A percentile compares a stretch with the other conserved stretches of the same genome.
Evolutionary conservation across 768 basidiomycete genomes (phyloP).

Genomic region (Trametes cinnabarina): DNA sequence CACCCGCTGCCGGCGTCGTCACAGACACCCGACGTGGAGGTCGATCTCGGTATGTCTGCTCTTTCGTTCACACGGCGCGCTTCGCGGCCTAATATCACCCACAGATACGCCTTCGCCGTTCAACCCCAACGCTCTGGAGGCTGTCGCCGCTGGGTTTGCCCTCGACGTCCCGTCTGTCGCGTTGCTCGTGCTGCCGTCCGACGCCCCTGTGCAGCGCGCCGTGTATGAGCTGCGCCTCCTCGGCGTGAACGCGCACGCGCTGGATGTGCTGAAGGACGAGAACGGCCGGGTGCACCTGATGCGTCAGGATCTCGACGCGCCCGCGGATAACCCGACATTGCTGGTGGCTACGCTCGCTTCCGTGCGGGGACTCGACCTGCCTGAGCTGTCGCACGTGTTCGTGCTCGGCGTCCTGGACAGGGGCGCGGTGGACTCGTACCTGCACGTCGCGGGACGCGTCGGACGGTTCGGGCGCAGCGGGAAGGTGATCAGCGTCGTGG

Average conservation of each 20-base stretch:
- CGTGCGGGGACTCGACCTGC: conserved; percentile 71
- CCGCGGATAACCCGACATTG: conserved; percentile 54
- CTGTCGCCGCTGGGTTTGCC: conserved; percentile 68
- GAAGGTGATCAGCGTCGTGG: conserved; percentile 64
- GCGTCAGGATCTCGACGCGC: conserved; percentile 30
- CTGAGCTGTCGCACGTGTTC: conserved; percentile 72
- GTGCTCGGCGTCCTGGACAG: conserved; percentile 60
- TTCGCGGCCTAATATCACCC: not conserved
- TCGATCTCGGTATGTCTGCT: not conserved
- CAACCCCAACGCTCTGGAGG: conserved; percentile 58
- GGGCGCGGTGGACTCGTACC: conserved; percentile 54
- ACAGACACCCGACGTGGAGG: conserved; percentile 4
- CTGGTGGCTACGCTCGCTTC: conserved; percentile 70
- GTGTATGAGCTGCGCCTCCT: conserved; percentile 62
- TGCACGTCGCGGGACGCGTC: conserved; percentile 73
- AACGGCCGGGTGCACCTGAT: conserved; percentile 45
- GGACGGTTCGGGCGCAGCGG: conserved; percentile 67
- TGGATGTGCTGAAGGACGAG: conserved; percentile 50
- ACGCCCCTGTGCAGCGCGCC: conserved; percentile 57
- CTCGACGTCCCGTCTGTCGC: conserved; percentile 68
- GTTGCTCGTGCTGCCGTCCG: conserved; percentile 65
- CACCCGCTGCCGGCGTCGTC: not conserved
- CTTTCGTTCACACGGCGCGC: not conserved
- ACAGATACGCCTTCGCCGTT: conserved; percentile 47
- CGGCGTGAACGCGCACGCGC: conserved; percentile 62